A percentile compares a stretch with the other conserved stretches of the same genome.
Evolutionary conservation across 768 basidiomycete genomes (phyloP).

Genomic region (Hebeloma cylindrosporum): DNA sequence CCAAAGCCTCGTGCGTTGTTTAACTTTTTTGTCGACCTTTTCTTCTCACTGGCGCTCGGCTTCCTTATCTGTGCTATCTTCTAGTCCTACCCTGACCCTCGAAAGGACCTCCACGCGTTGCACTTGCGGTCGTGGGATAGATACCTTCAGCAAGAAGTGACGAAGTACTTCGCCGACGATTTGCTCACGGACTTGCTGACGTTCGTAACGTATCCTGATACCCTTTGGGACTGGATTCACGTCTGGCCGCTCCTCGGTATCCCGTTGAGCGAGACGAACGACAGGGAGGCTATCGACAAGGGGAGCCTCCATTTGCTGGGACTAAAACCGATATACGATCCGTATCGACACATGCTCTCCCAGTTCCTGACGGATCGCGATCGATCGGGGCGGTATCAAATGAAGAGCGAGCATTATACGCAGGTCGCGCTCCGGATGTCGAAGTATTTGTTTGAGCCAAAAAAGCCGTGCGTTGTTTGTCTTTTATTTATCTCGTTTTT

Average conservation of each 20-base stretch:
- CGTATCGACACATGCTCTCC: constrained; percentile 23
- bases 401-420: constrained; percentile 19
- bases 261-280: constrained; percentile 10
- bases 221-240: constrained; percentile 26
- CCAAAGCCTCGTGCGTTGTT: constrained; percentile 19
- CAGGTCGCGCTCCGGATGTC: constrained; percentile 21
- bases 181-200: constrained; percentile 20
- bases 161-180: constrained; percentile 17
- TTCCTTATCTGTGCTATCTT: not conserved
- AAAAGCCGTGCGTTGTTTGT: constrained; percentile 22
- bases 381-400: constrained; percentile 14
- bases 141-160: constrained; percentile 19
- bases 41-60: not conserved
- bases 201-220: constrained; percentile 24
- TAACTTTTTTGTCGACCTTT: constrained; percentile 5
- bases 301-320: constrained; percentile 19
- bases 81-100: constrained; percentile 21
- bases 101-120: constrained; percentile 20
- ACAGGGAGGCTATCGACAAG: constrained; percentile 17
- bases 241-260: constrained; percentile 25
- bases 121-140: constrained; percentile 23
- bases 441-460: constrained; percentile 25
- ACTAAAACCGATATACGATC: constrained; percentile 19
- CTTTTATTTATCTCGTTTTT: not conserved
- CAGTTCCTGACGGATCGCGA: constrained; percentile 18